Base-by-base conservation (phyloP, 2,329 filamentous ascomycete species). In the Fusarium buxicola region DNA sequence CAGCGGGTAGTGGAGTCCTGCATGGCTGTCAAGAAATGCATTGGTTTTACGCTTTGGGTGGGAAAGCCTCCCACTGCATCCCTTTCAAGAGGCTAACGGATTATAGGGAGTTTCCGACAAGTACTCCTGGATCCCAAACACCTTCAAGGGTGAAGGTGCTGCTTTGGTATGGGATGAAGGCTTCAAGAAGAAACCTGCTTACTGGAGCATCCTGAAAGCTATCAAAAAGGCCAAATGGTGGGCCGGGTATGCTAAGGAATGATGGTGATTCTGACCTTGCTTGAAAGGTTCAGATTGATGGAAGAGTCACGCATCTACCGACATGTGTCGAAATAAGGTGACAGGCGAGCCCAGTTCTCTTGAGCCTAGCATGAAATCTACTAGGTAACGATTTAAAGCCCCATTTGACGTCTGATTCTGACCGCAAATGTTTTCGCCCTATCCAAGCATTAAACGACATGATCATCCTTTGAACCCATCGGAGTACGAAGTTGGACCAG, bases 11-110 rank as follows among this genome's bases (percentile, higher is more conserved):
- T 69, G 7, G 62, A 53, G 21, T 64, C 68, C 12, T 74, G 72
- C 48, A 63, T 72, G 51, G 63, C 65, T 5, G 66, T 72, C 21
- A 5, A 56, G 38, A 54, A 63, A 16, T 74, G 71, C 34, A 68
- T 72, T n/a, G 72, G 72, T 7, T 64, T 73, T 28, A 73, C 70
- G 1, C 54, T 69, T 47, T 73, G 71, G 70, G 72, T 71, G 52
- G 11, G 66, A 60, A 2, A 10, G n/a, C 7, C 5, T 16, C 11
- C 16, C 8, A 8, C 2, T 13, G 30, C 9, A n/a, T 10, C n/a
- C 13, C 11, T 7, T 13, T n/a, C 30, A 25, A 36, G 10, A 30
- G 13, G 36, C 63, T 67, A 43, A 68, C 36, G 15, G 24, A 7
- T 1, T 27, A 8, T 21, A 69, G 69, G 69, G 70, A 13, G 63